Evolutionary conservation across 1,284 basidiomycete genomes (phyloP).

Genomic region (Singerocomus inundabilis): DNA sequence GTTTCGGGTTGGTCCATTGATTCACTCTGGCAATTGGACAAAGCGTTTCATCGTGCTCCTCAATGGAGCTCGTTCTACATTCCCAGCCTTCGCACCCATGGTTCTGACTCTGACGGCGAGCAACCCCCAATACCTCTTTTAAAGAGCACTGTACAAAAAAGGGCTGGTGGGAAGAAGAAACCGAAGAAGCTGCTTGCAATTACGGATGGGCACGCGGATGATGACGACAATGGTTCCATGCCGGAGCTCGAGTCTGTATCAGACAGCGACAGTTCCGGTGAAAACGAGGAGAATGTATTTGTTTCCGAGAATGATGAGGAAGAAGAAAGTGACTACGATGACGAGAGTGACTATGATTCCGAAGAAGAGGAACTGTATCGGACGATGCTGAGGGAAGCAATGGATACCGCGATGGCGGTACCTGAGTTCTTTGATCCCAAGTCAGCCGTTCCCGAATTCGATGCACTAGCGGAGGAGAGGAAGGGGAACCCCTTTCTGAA

Average conservation of each 20-base stretch:
- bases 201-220: slow-evolving; percentile 40
- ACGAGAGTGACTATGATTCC: slow-evolving; percentile 56
- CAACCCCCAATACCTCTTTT: slow-evolving; percentile 11
- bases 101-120: slow-evolving; percentile 23
- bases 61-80: slow-evolving; percentile 56
- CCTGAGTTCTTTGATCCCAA: slow-evolving; percentile 53
- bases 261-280: slow-evolving; percentile 51
- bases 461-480: slow-evolving; percentile 47
- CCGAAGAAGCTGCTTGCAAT: slow-evolving; percentile 48
- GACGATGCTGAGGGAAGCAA: slow-evolving; percentile 62
- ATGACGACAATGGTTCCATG: slow-evolving; percentile 52
- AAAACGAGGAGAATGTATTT: slow-evolving; percentile 32
- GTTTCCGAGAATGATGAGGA: slow-evolving; percentile 38
- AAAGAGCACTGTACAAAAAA: slow-evolving; percentile 23
- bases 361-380: slow-evolving; percentile 67
- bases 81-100: slow-evolving; percentile 25
- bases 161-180: slow-evolving; percentile 26
- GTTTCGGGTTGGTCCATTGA: slow-evolving; percentile 55
- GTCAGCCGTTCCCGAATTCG: slow-evolving; percentile 40
- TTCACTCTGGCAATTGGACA: slow-evolving; percentile 61
- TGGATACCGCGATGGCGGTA: slow-evolving; percentile 60
- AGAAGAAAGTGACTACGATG: slow-evolving; percentile 41
- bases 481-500: slow-evolving; percentile 74
- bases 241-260: slow-evolving; percentile 62
- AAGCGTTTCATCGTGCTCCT: slow-evolving; percentile 49